Conservation (phyloP, 148 eudicot species). For the Tetragonia tetragonoides region DNA sequence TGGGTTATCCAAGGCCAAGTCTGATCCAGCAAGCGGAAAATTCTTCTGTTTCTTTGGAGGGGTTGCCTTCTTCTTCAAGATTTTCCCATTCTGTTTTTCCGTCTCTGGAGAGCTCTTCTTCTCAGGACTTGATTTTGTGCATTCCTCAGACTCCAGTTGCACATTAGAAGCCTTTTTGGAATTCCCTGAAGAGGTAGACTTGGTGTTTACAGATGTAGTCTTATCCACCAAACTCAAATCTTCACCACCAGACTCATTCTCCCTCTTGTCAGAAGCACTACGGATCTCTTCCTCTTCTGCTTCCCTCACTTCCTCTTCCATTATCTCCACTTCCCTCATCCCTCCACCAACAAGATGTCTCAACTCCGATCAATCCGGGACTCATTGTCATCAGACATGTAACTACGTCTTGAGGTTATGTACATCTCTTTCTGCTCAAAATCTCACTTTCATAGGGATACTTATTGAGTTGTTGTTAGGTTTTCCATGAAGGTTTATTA, state of each 20-base stretch:
- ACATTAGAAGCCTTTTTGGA: conserved; percentile 47
- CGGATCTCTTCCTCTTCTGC: conserved; percentile 41
- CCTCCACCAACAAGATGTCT: conserved; percentile 94
- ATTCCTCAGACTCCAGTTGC: conserved; percentile 43
- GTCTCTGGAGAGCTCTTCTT: conserved; percentile 38
- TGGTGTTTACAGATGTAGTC: conserved; percentile 33
- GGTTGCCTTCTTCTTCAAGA: conserved; percentile 39
- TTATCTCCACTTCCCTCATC: conserved; percentile 88
- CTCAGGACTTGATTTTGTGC: conserved; percentile 40
- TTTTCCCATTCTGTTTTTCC: conserved; percentile 33
- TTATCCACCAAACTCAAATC: conserved; percentile 28
- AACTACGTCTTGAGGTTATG: conserved; percentile 90
- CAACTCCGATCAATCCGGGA: conserved; percentile 90
- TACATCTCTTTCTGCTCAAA: too few species aligned
- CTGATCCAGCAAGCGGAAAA: conserved; percentile 39
- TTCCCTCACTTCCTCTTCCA: conserved; percentile 71
- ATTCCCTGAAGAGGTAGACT: conserved; percentile 33
- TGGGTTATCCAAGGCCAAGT: conserved; percentile 61
- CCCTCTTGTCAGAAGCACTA: conserved; percentile 49
- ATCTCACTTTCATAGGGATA: too few species aligned
- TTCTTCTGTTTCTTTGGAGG: conserved; percentile 45
- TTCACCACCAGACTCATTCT: conserved; percentile 28
- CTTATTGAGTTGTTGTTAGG: too few species aligned
- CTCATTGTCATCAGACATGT: conserved; percentile 82
- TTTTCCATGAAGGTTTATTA: too few species aligned